Base-by-base conservation (phyloP, 352 stramenopile genomes). In the Thalassiosira livingstoniorum region DNA sequence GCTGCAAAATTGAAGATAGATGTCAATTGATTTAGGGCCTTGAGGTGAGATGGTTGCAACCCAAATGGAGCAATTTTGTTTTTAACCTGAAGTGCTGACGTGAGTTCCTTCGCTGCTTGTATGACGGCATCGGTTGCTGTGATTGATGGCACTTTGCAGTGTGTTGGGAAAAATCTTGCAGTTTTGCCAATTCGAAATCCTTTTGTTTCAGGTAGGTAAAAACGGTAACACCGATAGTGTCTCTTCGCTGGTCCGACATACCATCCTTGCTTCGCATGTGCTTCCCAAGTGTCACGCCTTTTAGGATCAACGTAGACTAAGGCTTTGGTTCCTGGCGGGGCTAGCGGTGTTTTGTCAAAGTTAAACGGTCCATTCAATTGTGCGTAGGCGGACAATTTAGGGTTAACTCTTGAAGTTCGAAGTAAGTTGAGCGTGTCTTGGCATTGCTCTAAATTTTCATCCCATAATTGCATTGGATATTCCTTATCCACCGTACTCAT, bases 231-330 rank as follows among this genome's bases (percentile, higher is more conserved):
- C 35, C 75, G 71, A 66, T 87, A 90, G 18, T 82, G 70, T 15
- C 86, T 58, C 2, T 78, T 42, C n/a, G 83, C 65, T 61, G 79
- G 80, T 15, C 75, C 79, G 34, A 80, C 34, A 47, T 80, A 87
- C 73, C 74, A 89, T 25, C 72, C 78, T 35, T 78, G 45, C 18
- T 71, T 25, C 5, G 31, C 79, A 47, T 81, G 64, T 21, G 66
- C 35, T 0, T 32, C 70, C 32, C 37, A 87, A 23, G 78, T 73
- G 45, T 18, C 37, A 21, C 65, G 31, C 61, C 2, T 42, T 62
- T 42, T 10, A 42, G 64, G 18, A 37, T 31, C 35, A 4, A 64
- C 57, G 37, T 77, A 61, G 4, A 68, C 47, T 11, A 73, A 29
- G 4, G 66, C 62, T 31, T 39, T 43, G 7, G 47, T 81, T 29